Percentiles rank a stretch among this genome's conserved stretches.
These are phyloP conservation scores for Periconia macrospinosa DNA, from an alignment of 2,329 filamentous ascomycete species.

Conservation along the genomic window DNA sequence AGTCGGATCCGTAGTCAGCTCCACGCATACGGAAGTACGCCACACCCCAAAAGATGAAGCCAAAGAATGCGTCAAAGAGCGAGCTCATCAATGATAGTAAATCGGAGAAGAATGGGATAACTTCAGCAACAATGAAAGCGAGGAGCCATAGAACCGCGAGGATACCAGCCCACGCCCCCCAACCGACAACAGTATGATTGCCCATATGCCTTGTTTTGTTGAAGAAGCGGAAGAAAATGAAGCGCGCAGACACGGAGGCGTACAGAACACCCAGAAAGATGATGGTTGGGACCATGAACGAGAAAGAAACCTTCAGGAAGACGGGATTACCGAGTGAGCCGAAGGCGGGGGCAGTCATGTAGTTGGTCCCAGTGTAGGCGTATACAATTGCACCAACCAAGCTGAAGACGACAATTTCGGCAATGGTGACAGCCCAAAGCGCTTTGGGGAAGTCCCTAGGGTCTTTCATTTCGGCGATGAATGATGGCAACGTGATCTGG, in stretches of 20 bases:
- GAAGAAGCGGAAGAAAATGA: slow-evolving; percentile 90
- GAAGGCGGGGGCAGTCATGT: slow-evolving; percentile 85
- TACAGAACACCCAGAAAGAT: slow-evolving; percentile 92
- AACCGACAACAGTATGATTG: slow-evolving; percentile 79
- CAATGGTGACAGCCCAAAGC: slow-evolving; percentile 85
- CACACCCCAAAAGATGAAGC: slow-evolving; percentile 92
- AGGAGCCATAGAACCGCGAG: slow-evolving; percentile 75
- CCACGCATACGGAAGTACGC: slow-evolving; percentile 77
- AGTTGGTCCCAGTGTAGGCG: slow-evolving; percentile 85
- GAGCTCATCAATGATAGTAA: slow-evolving; percentile 76
- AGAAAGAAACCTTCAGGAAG: slow-evolving; percentile 87
- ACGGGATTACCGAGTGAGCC: slow-evolving; percentile 73
- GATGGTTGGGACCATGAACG: slow-evolving; percentile 93
- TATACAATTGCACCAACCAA: slow-evolving; percentile 81
- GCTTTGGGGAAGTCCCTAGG: slow-evolving; percentile 88
- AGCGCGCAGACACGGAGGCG: slow-evolving; percentile 84
- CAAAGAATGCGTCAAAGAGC: slow-evolving; percentile 89
- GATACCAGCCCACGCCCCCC: slow-evolving; percentile 76
- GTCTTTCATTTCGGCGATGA: slow-evolving; percentile 90
- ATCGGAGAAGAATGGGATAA: slow-evolving; percentile 91
- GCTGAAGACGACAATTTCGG: slow-evolving; percentile 83
- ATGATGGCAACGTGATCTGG: slow-evolving; percentile 89
- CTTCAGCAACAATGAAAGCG: slow-evolving; percentile 90
- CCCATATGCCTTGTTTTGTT: slow-evolving; percentile 76
- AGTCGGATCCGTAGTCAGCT: slow-evolving; percentile 61